Conservation (phyloP, 1,284 basidiomycete genomes). For the Golubevia sp. region DNA sequence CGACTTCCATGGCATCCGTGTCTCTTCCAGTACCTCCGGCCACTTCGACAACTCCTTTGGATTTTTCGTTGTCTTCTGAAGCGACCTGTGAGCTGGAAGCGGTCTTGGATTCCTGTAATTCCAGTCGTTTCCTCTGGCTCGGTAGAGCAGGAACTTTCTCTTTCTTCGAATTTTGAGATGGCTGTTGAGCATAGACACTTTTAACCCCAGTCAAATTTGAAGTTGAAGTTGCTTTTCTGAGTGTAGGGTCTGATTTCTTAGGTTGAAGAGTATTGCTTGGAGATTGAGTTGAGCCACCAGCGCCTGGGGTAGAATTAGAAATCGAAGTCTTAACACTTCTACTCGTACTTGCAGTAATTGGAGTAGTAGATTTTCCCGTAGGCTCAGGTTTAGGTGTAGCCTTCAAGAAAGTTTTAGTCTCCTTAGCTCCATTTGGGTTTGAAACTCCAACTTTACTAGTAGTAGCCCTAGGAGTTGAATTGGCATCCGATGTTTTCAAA, state of each 20-base stretch:
- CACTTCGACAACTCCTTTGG: no score
- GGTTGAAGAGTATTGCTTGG: no score
- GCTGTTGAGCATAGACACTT: neutral
- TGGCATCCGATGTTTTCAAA: slow-evolving; percentile 3
- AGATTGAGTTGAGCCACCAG: neutral
- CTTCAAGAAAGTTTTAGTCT: slow-evolving; percentile 22
- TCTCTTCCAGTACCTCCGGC: no score
- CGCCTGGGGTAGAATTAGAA: neutral
- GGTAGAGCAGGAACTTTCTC: neutral
- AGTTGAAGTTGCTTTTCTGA: neutral
- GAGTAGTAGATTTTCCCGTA: slow-evolving; percentile 12
- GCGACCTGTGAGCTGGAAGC: no score
- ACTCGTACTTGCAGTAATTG: slow-evolving; percentile 11
- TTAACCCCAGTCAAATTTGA: neutral
- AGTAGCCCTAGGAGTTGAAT: neutral
- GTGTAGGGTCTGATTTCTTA: no score
- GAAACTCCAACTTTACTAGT: neutral
- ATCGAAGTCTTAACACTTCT: slow-evolving; percentile 2
- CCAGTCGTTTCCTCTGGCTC: neutral
- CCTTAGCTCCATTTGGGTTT: slow-evolving; percentile 11
- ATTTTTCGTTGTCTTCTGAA: no score
- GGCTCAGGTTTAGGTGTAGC: slow-evolving; percentile 26
- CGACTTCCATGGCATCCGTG: neutral
- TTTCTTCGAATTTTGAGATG: no score
- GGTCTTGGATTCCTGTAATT: no score